phyloP scores from a whole-genome alignment of 2,329 filamentous ascomycete genomes.

The Penicillium sp. region DNA sequence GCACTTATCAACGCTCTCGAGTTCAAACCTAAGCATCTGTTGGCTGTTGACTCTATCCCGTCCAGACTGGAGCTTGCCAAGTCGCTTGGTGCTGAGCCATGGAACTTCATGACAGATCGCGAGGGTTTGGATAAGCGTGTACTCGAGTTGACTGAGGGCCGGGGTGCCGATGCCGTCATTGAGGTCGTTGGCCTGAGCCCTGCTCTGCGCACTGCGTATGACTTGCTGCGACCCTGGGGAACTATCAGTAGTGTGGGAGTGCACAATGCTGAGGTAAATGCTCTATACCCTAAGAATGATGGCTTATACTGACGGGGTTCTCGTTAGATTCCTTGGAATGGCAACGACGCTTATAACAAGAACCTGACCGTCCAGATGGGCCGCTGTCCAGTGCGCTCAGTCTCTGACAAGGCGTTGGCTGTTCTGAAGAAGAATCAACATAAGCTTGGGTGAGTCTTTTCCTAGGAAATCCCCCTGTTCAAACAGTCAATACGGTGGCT shows the following conservation, averaged over 20 bases:
- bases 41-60: slow-evolving; percentile 74
- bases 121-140: slow-evolving; percentile 64
- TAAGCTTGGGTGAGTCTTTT: slow-evolving; percentile 55
- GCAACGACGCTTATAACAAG: slow-evolving; percentile 61
- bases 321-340: slow-evolving; percentile 60
- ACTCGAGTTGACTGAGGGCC: slow-evolving; percentile 68
- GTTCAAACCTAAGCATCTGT: slow-evolving; percentile 67
- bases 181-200: slow-evolving; percentile 69
- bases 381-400: slow-evolving; percentile 67
- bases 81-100: slow-evolving; percentile 71
- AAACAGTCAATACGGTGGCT: background rate
- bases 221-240: slow-evolving; percentile 67
- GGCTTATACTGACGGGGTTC: slow-evolving; percentile 19
- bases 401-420: slow-evolving; percentile 62
- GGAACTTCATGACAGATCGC: slow-evolving; percentile 68
- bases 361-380: slow-evolving; percentile 72
- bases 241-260: slow-evolving; percentile 71
- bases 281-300: background rate
- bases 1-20: slow-evolving; percentile 73
- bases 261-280: slow-evolving; percentile 63
- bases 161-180: slow-evolving; percentile 80
- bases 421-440: slow-evolving; percentile 64
- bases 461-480: background rate
- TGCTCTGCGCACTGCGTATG: slow-evolving; percentile 66
- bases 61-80: slow-evolving; percentile 69